phyloP scores from a whole-genome alignment of 2,329 filamentous ascomycete species.

The Aspergillus pseudoterreus region DNA sequence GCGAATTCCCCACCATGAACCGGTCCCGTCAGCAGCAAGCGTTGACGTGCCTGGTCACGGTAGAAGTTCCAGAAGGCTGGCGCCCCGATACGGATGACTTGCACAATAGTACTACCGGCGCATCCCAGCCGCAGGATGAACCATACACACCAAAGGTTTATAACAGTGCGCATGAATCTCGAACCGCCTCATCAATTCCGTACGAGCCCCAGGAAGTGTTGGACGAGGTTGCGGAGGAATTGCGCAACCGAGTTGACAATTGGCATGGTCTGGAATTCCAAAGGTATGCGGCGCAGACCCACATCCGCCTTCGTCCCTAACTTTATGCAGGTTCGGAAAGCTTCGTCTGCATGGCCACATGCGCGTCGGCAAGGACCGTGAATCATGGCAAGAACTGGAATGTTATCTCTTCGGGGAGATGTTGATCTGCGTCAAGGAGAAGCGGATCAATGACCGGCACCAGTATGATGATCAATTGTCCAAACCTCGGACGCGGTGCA shows the following conservation, averaged over 20 bases:
- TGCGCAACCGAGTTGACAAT: slow-evolving; percentile 88
- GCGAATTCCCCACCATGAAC: slow-evolving; percentile 92
- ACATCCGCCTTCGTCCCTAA: not conserved
- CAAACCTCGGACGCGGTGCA: slow-evolving; percentile 70
- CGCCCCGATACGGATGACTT: slow-evolving; percentile 78
- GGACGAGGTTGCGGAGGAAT: slow-evolving; percentile 79
- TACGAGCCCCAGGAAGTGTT: slow-evolving; percentile 74
- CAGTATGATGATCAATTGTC: slow-evolving; percentile 61
- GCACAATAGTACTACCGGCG: slow-evolving; percentile 50
- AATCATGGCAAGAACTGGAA: slow-evolving; percentile 96
- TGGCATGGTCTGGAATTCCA: slow-evolving; percentile 96
- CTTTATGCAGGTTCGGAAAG: slow-evolving; percentile 74
- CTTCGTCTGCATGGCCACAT: slow-evolving; percentile 84
- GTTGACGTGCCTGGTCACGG: slow-evolving; percentile 86
- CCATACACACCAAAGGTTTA: slow-evolving; percentile 51
- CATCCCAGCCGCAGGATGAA: slow-evolving; percentile 45
- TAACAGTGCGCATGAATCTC: slow-evolving; percentile 39
- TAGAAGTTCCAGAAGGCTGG: slow-evolving; percentile 93
- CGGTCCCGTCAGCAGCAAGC: slow-evolving; percentile 92
- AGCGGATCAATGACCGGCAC: slow-evolving; percentile 58
- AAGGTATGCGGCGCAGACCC: slow-evolving; percentile 49
- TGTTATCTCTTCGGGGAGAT: slow-evolving; percentile 97
- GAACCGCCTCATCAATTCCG: slow-evolving; percentile 55
- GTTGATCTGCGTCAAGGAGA: slow-evolving; percentile 99
- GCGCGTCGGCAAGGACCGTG: slow-evolving; percentile 90